These are phyloP conservation scores for Amanita pallidorosea DNA, from an alignment of 768 basidiomycete species.

Conservation along the genomic window DNA sequence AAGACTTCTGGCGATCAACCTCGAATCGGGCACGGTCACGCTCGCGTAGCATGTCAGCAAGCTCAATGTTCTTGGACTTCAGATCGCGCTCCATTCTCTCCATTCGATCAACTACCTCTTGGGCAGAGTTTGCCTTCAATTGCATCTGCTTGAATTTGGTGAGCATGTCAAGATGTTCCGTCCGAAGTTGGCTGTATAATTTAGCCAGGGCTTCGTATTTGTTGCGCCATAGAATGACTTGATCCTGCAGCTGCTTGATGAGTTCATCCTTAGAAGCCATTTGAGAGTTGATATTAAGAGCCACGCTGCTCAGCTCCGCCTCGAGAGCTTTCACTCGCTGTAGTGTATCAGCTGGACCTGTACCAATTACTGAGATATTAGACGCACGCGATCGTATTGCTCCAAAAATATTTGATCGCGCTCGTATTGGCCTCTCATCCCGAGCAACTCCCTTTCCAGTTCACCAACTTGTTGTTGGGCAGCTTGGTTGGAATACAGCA, in stretches of 20 bases:
- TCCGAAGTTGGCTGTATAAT: constrained; percentile 94
- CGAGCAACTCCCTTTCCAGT: constrained; percentile 82
- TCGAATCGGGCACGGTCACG: constrained; percentile 94
- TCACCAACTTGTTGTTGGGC: constrained; percentile 64
- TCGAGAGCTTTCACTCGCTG: constrained; percentile 95
- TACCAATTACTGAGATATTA: neutral
- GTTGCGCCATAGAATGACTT: constrained; percentile 93
- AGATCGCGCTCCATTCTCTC: constrained; percentile 97
- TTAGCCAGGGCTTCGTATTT: constrained; percentile 99
- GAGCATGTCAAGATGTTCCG: constrained; percentile 95
- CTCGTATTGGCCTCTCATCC: constrained; percentile 94
- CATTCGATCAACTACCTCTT: constrained; percentile 97
- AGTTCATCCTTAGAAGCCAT: constrained; percentile 88
- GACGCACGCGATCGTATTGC: constrained; percentile 86
- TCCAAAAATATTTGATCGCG: constrained; percentile 95
- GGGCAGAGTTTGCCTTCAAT: constrained; percentile 95
- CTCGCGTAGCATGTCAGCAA: constrained; percentile 98
- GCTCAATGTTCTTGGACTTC: constrained; percentile 96
- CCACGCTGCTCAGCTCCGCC: constrained; percentile 70
- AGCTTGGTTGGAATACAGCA: constrained; percentile 70
- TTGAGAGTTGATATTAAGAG: constrained; percentile 73
- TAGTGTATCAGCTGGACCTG: constrained; percentile 4
- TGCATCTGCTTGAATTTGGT: constrained; percentile 96
- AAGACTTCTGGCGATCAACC: constrained; percentile 84
- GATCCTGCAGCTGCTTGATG: constrained; percentile 92